These are phyloP conservation scores for Chrysoporthe deuterocubensis DNA, from an alignment of 2,329 filamentous ascomycete species.

Conservation along the genomic window DNA sequence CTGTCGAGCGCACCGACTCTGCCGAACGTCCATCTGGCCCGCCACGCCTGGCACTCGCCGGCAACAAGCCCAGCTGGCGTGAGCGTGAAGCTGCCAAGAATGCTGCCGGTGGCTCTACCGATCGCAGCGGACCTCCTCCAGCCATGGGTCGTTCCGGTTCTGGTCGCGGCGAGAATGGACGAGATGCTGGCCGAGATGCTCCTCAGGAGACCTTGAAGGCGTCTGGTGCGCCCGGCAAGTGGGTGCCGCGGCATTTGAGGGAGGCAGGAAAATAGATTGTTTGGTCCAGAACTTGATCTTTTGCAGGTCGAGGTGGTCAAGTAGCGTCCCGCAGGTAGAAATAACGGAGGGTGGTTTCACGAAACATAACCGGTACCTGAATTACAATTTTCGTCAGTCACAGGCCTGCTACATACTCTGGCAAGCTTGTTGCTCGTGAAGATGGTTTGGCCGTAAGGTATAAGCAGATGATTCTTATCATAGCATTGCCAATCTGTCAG, in stretches of 20 bases:
- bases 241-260: slow-evolving; percentile 53
- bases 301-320: slow-evolving; percentile 19
- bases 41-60: slow-evolving; percentile 58
- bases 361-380: neutral
- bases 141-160: slow-evolving; percentile 36
- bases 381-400: neutral
- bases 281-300: neutral
- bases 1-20: slow-evolving; percentile 31
- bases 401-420: neutral
- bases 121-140: slow-evolving; percentile 34
- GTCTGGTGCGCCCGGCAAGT: slow-evolving; percentile 61
- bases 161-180: slow-evolving; percentile 42
- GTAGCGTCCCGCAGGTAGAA: slow-evolving; percentile 24
- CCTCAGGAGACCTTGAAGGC: slow-evolving; percentile 55
- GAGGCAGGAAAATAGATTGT: slow-evolving; percentile 25
- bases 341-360: slow-evolving; percentile 18
- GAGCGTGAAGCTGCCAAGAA: slow-evolving; percentile 60
- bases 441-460: neutral
- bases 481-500: slow-evolving; percentile 1
- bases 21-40: slow-evolving; percentile 49
- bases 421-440: neutral
- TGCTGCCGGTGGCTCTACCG: slow-evolving; percentile 31
- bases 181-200: slow-evolving; percentile 50
- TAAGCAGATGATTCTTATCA: neutral
- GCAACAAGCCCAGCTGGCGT: slow-evolving; percentile 60